A percentile compares a stretch with the other conserved stretches of the same genome.
Evolutionary conservation across 306 rosid genomes (phyloP).

Genomic region (Cucumis cinereus): DNA sequence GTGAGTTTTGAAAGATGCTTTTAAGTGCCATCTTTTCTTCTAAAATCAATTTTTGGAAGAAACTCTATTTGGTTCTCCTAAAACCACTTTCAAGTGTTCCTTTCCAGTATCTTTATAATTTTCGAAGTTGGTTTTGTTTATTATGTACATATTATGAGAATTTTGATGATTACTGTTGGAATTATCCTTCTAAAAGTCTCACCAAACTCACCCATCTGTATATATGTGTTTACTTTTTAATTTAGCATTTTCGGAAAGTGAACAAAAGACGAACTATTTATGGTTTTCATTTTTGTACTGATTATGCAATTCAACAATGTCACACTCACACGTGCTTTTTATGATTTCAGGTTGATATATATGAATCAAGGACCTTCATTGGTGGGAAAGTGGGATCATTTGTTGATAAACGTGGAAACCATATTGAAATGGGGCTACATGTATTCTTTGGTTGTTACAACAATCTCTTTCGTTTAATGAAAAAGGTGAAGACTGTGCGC

Average conservation of each 20-base stretch:
- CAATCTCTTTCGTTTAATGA: conserved; percentile 93
- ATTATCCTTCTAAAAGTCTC: background rate
- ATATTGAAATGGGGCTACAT: conserved; percentile 97
- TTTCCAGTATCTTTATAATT: background rate
- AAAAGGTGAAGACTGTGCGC: conserved; percentile 45
- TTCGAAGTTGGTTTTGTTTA: background rate
- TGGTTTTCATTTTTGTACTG: background rate
- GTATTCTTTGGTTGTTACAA: conserved; percentile 96
- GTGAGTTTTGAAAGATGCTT: background rate
- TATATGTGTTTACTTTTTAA: background rate
- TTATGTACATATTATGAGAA: background rate
- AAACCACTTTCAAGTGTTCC: background rate
- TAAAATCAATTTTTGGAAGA: too few relatives aligned
- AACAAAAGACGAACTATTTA: background rate
- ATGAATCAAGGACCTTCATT: conserved; percentile 74
- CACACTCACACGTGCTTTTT: background rate
- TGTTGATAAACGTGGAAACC: conserved; percentile 82
- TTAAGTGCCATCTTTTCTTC: background rate
- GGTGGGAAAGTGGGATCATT: conserved; percentile 99
- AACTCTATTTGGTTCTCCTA: background rate
- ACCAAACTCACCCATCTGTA: background rate
- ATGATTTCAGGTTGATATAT: conserved; percentile 77
- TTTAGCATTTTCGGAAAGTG: background rate
- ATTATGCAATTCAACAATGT: background rate
- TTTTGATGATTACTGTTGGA: background rate